A percentile compares a stretch with the other conserved stretches of the same genome.
phyloP scores from a whole-genome alignment of 2,329 filamentous ascomycete species.

The Onygena corvina region DNA sequence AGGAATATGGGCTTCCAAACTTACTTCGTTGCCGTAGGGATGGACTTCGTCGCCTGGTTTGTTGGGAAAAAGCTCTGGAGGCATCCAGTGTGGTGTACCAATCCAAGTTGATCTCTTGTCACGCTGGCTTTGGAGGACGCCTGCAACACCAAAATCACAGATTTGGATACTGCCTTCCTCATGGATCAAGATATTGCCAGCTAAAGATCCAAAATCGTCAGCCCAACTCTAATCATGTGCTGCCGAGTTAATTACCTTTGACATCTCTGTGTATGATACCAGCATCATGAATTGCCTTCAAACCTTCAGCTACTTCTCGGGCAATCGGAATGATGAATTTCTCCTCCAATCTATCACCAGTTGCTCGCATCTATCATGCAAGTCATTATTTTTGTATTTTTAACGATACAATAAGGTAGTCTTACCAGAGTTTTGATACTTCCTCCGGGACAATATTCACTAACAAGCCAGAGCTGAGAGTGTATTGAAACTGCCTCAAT shows the following conservation, averaged over 20 bases:
- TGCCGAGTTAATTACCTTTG: conserved; percentile 38
- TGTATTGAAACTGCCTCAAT: conserved; percentile 53
- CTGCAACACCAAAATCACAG: conserved; percentile 55
- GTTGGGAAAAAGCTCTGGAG: conserved; percentile 44
- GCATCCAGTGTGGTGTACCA: conserved; percentile 56
- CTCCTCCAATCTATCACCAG: conserved; percentile 43
- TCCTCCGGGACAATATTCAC: conserved; percentile 54
- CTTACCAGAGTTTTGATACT: conserved; percentile 52
- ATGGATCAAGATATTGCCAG: conserved; percentile 51
- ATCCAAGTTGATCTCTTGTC: conserved; percentile 54
- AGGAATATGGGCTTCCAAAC: conserved; percentile 13
- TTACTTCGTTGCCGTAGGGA: conserved; percentile 38
- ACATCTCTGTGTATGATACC: conserved; percentile 55
- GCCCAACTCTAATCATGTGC: background rate
- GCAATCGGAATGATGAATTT: conserved; percentile 53
- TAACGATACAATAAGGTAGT: background rate
- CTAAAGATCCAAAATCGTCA: conserved; percentile 22
- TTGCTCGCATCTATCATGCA: conserved; percentile 35
- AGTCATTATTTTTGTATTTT: background rate
- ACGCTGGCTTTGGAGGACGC: conserved; percentile 47
- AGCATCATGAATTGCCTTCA: conserved; percentile 53
- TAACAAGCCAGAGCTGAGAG: conserved; percentile 54
- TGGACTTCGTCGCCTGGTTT: conserved; percentile 26
- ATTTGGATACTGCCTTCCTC: conserved; percentile 52
- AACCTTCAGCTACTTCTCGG: conserved; percentile 49